A percentile compares a stretch with the other conserved stretches of the same genome.
Evolutionary conservation across 768 basidiomycete species (phyloP).

Genomic region (Kwoniella sp.): DNA sequence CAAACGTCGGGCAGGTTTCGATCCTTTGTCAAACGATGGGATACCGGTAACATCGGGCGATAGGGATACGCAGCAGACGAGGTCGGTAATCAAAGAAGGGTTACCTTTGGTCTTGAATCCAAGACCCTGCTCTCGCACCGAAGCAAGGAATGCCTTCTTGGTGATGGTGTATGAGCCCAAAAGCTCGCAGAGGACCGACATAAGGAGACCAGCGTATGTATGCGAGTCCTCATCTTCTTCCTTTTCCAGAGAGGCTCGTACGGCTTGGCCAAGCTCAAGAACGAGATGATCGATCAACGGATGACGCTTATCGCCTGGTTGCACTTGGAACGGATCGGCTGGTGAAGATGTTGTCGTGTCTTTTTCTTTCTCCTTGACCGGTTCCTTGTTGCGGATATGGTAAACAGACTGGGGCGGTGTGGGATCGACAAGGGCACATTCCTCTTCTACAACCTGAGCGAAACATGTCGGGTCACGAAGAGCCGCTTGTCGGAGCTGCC

Average conservation of each 20-base stretch:
- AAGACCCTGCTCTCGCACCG: conserved; percentile 62
- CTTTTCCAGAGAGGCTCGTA: conserved; percentile 12
- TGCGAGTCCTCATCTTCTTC: conserved; percentile 6
- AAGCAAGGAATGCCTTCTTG: conserved; percentile 84
- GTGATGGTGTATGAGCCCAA: conserved; percentile 89
- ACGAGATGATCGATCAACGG: conserved; percentile 23
- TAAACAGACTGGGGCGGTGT: conserved; percentile 61
- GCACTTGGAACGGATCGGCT: conserved; percentile 31
- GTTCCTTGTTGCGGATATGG: conserved; percentile 65
- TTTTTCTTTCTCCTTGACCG: conserved; percentile 25
- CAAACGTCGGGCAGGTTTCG: conserved; percentile 42
- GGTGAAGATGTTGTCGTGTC: conserved; percentile 3
- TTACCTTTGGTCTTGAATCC: conserved; percentile 65
- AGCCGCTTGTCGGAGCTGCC: conserved; percentile 74
- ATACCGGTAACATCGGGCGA: conserved; percentile 62
- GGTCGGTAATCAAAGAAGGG: conserved; percentile 75
- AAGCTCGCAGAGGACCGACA: conserved; percentile 71
- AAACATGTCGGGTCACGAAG: conserved; percentile 78
- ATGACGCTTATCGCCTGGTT: background rate
- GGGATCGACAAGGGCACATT: conserved; percentile 74
- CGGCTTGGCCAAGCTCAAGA: conserved; percentile 18
- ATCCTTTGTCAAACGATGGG: conserved; percentile 62
- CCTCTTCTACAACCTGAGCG: conserved; percentile 69
- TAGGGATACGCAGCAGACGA: conserved; percentile 76
- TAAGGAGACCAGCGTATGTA: conserved; percentile 33